Evolutionary conservation across 2,329 filamentous ascomycete species (phyloP), one percentile per base, ranked within the genome.

Genomic region (Fulvia fulva): DNA sequence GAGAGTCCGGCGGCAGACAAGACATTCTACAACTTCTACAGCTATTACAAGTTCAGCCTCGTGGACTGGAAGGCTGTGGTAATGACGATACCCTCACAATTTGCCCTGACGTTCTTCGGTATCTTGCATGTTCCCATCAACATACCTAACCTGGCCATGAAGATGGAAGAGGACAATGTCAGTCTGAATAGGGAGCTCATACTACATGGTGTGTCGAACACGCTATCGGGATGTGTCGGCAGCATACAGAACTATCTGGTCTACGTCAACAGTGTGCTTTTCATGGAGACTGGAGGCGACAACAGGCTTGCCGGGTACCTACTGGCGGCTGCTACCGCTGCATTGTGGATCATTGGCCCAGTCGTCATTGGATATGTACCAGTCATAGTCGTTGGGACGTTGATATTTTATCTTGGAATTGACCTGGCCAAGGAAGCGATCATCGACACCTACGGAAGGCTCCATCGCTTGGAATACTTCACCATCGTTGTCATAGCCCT

Each of bases 11-110:
- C 88, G 47, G 87, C 87, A 9, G 89, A 85, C 12, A 90, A 96
- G 67, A 91, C 94, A 0, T 99, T 95, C 85, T 99, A 94, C 84
- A 91, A 94, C 71, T 99, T 99, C 69, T 99, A 96, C 76, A 95
- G 91, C 0, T 83, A 97, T 50, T 99, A 96, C 75, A 80, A 81
- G 86, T 71, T 70, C 58, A 59, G 55, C 34, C 45, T 71, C 23
- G 88, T 97, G 2, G 84, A 92, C 66, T 96, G 90, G 89, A 81
- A 82, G 46, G 94, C 93, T 2, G 82, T 99, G 51, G 77, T 81
- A n/a, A 87, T 91, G 68, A 92, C 89, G 1, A 82, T 97, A 28
- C 94, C 94, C 0, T 92, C 94, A 28, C 97, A 99, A 90, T 86
- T 99, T 68, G 94, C 94, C 0, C 78, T 99, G 60, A 97, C 94